phyloP scores from a whole-genome alignment of 106 monocot genomes.

The Iris macrosiphon region DNA sequence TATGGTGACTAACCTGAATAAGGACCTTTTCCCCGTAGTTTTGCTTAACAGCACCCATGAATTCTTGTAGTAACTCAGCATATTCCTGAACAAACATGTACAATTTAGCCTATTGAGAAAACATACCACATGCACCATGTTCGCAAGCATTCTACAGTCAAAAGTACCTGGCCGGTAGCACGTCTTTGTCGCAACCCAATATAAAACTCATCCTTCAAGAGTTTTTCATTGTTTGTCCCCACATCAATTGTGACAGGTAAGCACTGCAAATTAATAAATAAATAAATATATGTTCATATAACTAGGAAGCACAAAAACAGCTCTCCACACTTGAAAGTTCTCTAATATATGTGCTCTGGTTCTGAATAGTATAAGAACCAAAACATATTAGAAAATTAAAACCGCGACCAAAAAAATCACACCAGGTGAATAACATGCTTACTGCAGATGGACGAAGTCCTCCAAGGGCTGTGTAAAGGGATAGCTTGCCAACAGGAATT shows the following conservation, averaged over 20 bases:
- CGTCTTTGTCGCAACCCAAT: conserved; percentile 73
- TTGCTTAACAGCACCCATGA: conserved; percentile 85
- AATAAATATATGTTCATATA: not conserved
- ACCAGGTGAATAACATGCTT: conserved; percentile 14
- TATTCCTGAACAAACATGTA: conserved; percentile 48
- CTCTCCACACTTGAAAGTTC: not conserved
- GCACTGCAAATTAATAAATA: conserved; percentile 31
- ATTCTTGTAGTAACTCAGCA: conserved; percentile 66
- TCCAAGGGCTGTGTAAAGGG: conserved; percentile 96
- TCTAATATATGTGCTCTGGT: not conserved
- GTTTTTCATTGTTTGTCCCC: conserved; percentile 65
- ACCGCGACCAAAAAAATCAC: not conserved
- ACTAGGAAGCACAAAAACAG: not conserved
- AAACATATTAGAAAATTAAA: not conserved
- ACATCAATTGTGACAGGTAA: conserved; percentile 81
- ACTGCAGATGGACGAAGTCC: conserved; percentile 98
- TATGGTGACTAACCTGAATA: conserved; percentile 41
- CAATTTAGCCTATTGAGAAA: not conserved
- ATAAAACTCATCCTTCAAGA: conserved; percentile 77
- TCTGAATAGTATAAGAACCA: not conserved
- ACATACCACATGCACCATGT: too few species aligned
- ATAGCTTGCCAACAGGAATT: conserved; percentile 96
- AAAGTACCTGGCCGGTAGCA: conserved; percentile 60
- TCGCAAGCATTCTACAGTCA: not conserved
- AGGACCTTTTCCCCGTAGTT: conserved; percentile 87